Evolutionary conservation across 805 yeast species (phyloP).

Genomic region (Ogataea ganodermae): DNA sequence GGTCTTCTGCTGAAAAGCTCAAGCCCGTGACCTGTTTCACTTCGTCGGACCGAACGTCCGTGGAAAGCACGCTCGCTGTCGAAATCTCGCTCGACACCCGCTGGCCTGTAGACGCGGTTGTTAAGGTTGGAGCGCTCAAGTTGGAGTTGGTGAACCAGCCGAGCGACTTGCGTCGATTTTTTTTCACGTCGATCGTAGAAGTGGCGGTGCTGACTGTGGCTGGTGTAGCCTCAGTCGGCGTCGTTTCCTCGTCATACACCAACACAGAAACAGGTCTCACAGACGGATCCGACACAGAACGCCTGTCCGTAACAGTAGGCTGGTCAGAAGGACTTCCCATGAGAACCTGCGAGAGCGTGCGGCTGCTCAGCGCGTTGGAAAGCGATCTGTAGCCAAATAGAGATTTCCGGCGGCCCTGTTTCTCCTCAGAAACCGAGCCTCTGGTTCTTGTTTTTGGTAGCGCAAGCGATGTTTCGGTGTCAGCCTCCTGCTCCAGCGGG

Average conservation of each 20-base stretch:
- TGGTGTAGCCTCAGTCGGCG: not conserved
- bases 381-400: constrained; percentile 31
- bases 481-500: constrained; percentile 22
- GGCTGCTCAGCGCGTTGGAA: constrained; percentile 26
- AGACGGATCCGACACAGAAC: constrained; percentile 16
- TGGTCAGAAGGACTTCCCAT: constrained; percentile 3
- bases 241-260: not conserved
- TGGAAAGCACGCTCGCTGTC: not conserved
- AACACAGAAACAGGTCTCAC: constrained; percentile 1
- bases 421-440: constrained; percentile 19
- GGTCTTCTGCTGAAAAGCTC: constrained; percentile 14
- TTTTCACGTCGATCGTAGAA: constrained; percentile 10
- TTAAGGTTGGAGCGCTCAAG: constrained; percentile 20
- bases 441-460: constrained; percentile 18
- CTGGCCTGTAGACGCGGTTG: not conserved
- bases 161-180: constrained; percentile 24
- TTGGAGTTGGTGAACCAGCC: constrained; percentile 29
- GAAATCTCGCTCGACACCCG: not conserved
- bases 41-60: not conserved
- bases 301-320: constrained; percentile 4
- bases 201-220: not conserved
- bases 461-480: constrained; percentile 4
- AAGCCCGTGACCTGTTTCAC: constrained; percentile 1
- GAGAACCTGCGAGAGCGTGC: constrained; percentile 18
- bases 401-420: constrained; percentile 28